Evolutionary conservation across 2,329 filamentous ascomycete genomes (phyloP), one percentile per base, ranked within the genome.

Genomic region (Lecanicillium sp.): DNA sequence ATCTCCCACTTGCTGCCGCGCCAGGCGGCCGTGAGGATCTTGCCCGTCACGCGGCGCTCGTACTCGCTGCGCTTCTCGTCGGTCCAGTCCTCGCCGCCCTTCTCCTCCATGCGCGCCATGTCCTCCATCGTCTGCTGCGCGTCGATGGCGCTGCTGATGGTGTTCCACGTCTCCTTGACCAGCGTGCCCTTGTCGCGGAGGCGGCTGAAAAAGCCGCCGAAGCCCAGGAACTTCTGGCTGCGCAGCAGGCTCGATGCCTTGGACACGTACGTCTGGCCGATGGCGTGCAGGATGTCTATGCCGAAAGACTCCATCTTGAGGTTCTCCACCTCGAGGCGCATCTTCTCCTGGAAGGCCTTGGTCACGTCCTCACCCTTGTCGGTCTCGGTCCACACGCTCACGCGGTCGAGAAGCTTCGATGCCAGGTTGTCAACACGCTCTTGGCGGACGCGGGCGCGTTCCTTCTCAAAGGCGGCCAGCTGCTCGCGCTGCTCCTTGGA

Each of bases 281-380:
- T 94, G 38, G 93, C 90, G 66, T 97, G 91, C 41, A 96, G 75
- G 57, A 97, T 97, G 54, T 98, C 93, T 35, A 98, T 77, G 44
- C 93, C 93, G 59, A 98, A 98, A 0, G 87, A 94, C 70, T 98
- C 93, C 89, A 98, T 98, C 77, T 97, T 98, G 58, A 98, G 75
- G 63, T 97, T 95, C 72, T 98, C 93, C 21, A 95, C 88, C 70
- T 98, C 93, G 33, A 97, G 81, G 33, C 84, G 81, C 56, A 87
- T 96, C 79, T 98, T 96, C 64, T 91, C 88, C 65, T 90, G 84
- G 73, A 97, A 98, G 0, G 93, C 87, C 50, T 72, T 73, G 27
- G 91, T 97, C 51, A 96, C 88, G 58, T 95, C 90, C 12, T 69
- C 53, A 38, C 85, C 81, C 71, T 93, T 95, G 70, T 97, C 93